phyloP scores from a whole-genome alignment of 1,139 yeast species.

The Lodderomyces elongisporus region DNA sequence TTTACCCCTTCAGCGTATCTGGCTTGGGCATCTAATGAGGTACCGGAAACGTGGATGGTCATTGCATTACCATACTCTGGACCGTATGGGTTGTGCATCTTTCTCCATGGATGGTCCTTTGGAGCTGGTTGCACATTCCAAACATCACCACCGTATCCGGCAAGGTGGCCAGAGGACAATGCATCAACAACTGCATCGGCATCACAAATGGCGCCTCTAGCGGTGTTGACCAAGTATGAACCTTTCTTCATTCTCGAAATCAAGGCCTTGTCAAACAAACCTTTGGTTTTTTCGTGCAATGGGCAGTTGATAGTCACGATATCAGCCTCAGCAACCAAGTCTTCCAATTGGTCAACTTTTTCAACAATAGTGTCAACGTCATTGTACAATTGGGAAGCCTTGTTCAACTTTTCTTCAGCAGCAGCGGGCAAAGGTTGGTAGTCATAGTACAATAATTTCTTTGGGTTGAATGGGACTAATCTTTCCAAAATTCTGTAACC shows the following conservation, averaged over 20 bases:
- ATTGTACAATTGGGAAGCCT: constrained; percentile 35
- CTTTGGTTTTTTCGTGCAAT: constrained; percentile 63
- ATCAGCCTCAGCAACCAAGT: constrained; percentile 64
- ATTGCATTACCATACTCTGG: constrained; percentile 65
- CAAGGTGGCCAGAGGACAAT: constrained; percentile 58
- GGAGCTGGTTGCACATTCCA: constrained; percentile 84
- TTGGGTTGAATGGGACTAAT: constrained; percentile 68
- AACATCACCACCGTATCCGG: constrained; percentile 80
- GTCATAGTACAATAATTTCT: constrained; percentile 69
- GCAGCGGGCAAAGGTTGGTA: constrained; percentile 64
- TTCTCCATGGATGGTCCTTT: constrained; percentile 70
- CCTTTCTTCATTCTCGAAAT: constrained; percentile 73
- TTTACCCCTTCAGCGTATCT: constrained; percentile 70
- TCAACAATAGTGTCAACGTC: constrained; percentile 42
- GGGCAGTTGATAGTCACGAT: constrained; percentile 78
- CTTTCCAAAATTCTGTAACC: constrained; percentile 75
- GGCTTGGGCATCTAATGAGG: constrained; percentile 74
- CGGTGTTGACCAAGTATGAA: constrained; percentile 75
- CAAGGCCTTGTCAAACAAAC: constrained; percentile 62
- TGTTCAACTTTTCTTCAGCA: constrained; percentile 48
- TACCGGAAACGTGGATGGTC: constrained; percentile 82
- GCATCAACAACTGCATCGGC: constrained; percentile 76
- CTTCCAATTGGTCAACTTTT: constrained; percentile 61
- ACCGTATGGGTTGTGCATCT: constrained; percentile 58
- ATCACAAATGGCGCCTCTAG: constrained; percentile 76